phyloP scores from a whole-genome alignment of 129 eudicot genomes.

The Tanacetum coccineum region DNA sequence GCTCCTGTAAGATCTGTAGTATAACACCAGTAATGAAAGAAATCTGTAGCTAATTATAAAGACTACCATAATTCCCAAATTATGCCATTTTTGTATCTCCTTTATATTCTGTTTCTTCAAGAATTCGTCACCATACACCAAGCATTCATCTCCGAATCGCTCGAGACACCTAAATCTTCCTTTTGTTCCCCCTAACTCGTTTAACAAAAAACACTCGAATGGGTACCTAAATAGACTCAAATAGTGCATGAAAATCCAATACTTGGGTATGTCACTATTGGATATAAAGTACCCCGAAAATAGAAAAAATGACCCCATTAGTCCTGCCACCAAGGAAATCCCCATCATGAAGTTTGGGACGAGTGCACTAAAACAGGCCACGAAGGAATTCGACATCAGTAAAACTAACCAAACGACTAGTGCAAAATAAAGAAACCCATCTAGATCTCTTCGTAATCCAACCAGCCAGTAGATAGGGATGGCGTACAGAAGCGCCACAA shows the following conservation, averaged over 20 bases:
- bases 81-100: conserved; percentile 60
- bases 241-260: conserved; percentile 66
- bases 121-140: conserved; percentile 48
- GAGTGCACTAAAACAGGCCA: conserved; percentile 49
- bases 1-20: conserved; percentile 42
- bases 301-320: conserved; percentile 76
- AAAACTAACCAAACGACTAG: conserved; percentile 69
- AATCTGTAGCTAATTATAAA: conserved; percentile 61
- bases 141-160: conserved; percentile 42
- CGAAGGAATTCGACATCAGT: conserved; percentile 65
- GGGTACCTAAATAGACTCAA: conserved; percentile 77
- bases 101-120: conserved; percentile 44
- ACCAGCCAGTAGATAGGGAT: conserved; percentile 65
- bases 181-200: conserved; percentile 58
- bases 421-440: conserved; percentile 58
- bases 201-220: conserved; percentile 62
- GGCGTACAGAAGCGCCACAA: conserved; percentile 49
- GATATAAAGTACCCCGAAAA: conserved; percentile 79
- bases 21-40: conserved; percentile 41
- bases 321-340: conserved; percentile 45
- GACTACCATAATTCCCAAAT: conserved; percentile 52
- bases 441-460: conserved; percentile 48
- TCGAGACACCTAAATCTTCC: conserved; percentile 52
- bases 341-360: conserved; percentile 70
- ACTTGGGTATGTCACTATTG: conserved; percentile 51